phyloP scores from a whole-genome alignment of 208 protist genomes.

The Herpetomonas samuelpessoai region DNA sequence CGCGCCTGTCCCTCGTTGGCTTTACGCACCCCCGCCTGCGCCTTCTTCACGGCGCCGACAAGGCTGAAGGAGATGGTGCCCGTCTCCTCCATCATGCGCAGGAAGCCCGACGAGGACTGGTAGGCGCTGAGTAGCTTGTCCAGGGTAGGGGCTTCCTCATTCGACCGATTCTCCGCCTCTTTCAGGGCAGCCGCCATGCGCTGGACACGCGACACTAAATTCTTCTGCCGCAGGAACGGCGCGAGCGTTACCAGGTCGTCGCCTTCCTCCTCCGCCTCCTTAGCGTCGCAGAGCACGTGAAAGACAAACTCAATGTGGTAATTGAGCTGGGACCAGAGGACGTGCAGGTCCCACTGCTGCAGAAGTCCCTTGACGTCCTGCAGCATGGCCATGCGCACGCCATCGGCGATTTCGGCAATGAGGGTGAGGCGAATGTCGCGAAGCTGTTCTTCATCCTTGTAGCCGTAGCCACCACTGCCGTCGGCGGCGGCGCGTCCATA shows the following conservation, averaged over 20 bases:
- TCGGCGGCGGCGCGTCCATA: neutral
- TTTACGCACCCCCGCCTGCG: slow-evolving; percentile 40
- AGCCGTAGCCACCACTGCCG: neutral
- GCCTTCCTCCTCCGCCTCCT: slow-evolving; percentile 51
- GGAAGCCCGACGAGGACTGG: slow-evolving; percentile 44
- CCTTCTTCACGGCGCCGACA: slow-evolving; percentile 62
- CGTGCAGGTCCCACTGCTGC: slow-evolving; percentile 70
- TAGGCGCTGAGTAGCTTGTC: slow-evolving; percentile 62
- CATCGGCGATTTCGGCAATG: slow-evolving; percentile 14
- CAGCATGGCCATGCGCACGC: slow-evolving; percentile 37
- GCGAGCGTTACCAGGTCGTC: slow-evolving; percentile 58
- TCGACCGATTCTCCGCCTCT: slow-evolving; percentile 19
- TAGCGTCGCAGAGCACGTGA: slow-evolving; percentile 71
- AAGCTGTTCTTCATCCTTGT: neutral
- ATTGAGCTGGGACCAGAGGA: slow-evolving; percentile 78
- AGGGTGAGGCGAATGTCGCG: neutral
- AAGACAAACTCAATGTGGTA: slow-evolving; percentile 82
- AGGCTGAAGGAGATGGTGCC: slow-evolving; percentile 79
- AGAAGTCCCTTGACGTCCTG: slow-evolving; percentile 49
- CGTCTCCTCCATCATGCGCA: slow-evolving; percentile 73
- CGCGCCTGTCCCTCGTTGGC: slow-evolving; percentile 43
- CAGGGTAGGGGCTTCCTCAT: slow-evolving; percentile 39
- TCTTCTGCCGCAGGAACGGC: slow-evolving; percentile 61
- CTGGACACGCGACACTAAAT: slow-evolving; percentile 47
- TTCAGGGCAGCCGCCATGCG: slow-evolving; percentile 40